These are phyloP conservation scores for Brasilioporus rufonigricans DNA, from an alignment of 768 basidiomycete genomes.

Conservation along the genomic window DNA sequence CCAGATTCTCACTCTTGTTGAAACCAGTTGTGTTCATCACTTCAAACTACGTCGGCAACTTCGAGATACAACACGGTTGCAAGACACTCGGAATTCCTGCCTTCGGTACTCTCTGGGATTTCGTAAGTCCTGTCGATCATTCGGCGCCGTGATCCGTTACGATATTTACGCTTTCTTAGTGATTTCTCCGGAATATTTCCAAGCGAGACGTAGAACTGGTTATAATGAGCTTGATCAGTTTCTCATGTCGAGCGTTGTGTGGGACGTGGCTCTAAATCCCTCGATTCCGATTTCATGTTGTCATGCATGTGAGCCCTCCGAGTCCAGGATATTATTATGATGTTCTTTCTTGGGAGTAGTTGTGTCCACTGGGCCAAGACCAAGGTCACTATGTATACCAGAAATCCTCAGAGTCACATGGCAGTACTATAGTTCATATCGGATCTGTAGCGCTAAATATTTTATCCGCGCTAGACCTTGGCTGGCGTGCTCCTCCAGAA, in stretches of 20 bases:
- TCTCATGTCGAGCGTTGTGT: constrained; percentile 6
- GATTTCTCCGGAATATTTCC: constrained; percentile 9
- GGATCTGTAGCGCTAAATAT: constrained; percentile 3
- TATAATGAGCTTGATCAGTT: background rate
- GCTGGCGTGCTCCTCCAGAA: background rate
- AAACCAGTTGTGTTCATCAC: constrained; percentile 72
- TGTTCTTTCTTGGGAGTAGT: constrained; percentile 2
- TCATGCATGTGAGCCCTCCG: constrained; percentile 4
- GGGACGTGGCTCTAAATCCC: background rate
- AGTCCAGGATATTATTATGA: background rate
- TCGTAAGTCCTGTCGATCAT: constrained; percentile 34
- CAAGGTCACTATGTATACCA: background rate
- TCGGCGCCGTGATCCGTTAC: background rate
- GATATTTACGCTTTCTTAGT: constrained; percentile 18
- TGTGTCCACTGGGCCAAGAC: too few relatives aligned
- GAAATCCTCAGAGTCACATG: constrained; percentile 2
- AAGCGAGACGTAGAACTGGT: background rate
- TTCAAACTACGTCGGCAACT: constrained; percentile 77
- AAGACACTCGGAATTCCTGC: constrained; percentile 66
- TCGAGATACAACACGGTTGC: constrained; percentile 78
- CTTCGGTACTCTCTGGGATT: constrained; percentile 73
- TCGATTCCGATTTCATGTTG: constrained; percentile 1
- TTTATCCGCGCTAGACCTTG: constrained; percentile 9
- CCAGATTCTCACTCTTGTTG: background rate
- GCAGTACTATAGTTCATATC: background rate